Evolutionary conservation across 2,329 filamentous ascomycete species (phyloP), one percentile per base, ranked within the genome.

Genomic region (Venturia asperata): DNA sequence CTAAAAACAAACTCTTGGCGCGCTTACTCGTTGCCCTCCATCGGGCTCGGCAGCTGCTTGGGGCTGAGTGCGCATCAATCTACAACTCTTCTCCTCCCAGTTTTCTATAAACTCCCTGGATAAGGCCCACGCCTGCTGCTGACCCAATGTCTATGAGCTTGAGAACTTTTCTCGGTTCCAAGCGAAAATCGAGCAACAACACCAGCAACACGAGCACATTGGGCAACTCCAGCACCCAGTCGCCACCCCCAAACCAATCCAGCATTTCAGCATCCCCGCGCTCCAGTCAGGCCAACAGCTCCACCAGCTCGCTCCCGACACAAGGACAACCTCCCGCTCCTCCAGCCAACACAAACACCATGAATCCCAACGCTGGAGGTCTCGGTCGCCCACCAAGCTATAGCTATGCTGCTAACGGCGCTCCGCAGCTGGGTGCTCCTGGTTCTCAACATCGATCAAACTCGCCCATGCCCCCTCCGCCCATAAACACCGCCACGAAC

Each of bases 311-410:
- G 21, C 64, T 66, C 19, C 65, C 65, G 24, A 42, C 15, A 39
- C 37, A 34, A 58, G 52, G 47, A 34, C 30, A 47, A 41, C 30
- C 27, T 13, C 63, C 63, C 45, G 30, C 30, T 15, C 63, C 63
- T 34, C 3, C 63, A 41, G 52, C 30, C 6, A 42, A 4, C 34
- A 6, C 3, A 4, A 42, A 37, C 43, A 49, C 24, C 69, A 85
- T 85, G 80, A 86, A 85, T 72, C 76, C 73, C 63, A 78, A 77
- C 68, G 80, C 82, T 68, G 27, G 27, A 58, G 52, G 52, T 58
- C 77, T 84, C 70, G 85, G 84, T 70, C 82, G 85, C 67, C 85
- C 85, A 70, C 85, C 85, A 55, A 86, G 83, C 72, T 88, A 88
- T 74, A 82, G 83, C 66, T 84, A 85, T 71, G 80, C 80, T 60